phyloP scores from a whole-genome alignment of 78 protist species.

The Guillardia theta region DNA sequence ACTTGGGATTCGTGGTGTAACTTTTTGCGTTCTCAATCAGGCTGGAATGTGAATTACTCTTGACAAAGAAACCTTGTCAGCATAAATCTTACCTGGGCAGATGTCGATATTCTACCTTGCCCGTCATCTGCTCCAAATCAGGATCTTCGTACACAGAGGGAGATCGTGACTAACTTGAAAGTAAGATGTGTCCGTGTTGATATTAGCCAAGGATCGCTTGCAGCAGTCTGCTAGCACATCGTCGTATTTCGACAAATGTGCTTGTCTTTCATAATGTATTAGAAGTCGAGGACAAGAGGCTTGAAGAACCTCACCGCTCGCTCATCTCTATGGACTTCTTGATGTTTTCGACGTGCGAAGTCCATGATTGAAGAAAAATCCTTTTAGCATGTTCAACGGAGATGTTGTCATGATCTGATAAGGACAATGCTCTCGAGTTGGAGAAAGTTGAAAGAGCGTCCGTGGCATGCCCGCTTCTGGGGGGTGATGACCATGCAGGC shows the following conservation, averaged over 20 bases:
- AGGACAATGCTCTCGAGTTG: too few species aligned
- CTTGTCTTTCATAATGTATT: neutral
- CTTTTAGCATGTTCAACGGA: neutral
- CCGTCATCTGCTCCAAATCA: neutral
- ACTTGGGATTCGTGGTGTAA: neutral
- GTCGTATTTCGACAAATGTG: neutral
- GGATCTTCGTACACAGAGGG: neutral
- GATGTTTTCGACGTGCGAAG: neutral
- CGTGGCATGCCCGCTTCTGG: too few species aligned
- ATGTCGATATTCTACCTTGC: neutral
- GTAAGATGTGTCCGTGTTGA: neutral
- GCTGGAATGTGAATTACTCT: neutral
- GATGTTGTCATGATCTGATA: neutral
- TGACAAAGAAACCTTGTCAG: neutral
- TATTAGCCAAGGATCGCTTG: neutral
- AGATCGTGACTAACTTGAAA: neutral
- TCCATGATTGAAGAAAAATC: neutral
- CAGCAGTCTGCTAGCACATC: neutral
- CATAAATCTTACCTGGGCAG: neutral
- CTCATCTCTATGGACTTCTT: neutral
- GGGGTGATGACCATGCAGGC: too few species aligned
- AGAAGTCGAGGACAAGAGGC: neutral
- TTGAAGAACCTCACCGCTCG: neutral
- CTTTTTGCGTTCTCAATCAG: constrained; percentile 9
- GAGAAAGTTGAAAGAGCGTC: too few species aligned